Conservation (phyloP, 129 eudicot species). For the Tagetes patula region DNA sequence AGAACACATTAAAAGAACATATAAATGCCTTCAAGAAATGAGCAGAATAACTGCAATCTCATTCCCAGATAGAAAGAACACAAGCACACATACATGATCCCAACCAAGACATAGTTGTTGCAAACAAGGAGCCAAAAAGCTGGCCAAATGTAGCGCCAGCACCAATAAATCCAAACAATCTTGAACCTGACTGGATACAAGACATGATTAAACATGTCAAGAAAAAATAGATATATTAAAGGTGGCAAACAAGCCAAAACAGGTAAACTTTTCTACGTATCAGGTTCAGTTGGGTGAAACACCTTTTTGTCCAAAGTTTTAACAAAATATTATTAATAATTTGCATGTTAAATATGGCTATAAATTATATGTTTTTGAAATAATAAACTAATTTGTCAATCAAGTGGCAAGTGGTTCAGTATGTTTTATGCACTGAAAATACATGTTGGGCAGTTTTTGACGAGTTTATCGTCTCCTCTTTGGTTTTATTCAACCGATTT, state of each 20-base stretch:
- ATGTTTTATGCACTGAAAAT: background rate
- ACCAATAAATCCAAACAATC: conserved; percentile 94
- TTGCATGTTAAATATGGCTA: background rate
- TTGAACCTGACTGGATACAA: conserved; percentile 94
- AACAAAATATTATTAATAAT: background rate
- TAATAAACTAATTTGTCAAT: background rate
- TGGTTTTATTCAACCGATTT: background rate
- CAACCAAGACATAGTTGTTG: conserved; percentile 87
- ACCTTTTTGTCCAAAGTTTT: background rate
- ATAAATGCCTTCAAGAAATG: background rate
- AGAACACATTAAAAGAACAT: background rate
- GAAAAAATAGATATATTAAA: background rate
- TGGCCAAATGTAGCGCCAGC: conserved; percentile 97
- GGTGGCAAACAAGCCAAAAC: background rate
- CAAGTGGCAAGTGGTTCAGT: background rate
- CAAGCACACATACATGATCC: conserved; percentile 72
- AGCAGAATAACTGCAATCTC: background rate
- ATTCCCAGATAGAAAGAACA: background rate
- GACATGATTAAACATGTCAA: conserved; percentile 30
- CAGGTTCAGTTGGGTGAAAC: background rate
- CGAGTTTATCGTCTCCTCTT: background rate
- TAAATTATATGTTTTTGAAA: background rate
- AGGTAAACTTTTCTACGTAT: background rate
- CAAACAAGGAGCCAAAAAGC: conserved; percentile 88
- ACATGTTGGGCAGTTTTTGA: background rate